A percentile compares a stretch with the other conserved stretches of the same genome.
phyloP scores from a whole-genome alignment of 495 filamentous ascomycete genomes.

The Hyaloscypha bicolor region DNA sequence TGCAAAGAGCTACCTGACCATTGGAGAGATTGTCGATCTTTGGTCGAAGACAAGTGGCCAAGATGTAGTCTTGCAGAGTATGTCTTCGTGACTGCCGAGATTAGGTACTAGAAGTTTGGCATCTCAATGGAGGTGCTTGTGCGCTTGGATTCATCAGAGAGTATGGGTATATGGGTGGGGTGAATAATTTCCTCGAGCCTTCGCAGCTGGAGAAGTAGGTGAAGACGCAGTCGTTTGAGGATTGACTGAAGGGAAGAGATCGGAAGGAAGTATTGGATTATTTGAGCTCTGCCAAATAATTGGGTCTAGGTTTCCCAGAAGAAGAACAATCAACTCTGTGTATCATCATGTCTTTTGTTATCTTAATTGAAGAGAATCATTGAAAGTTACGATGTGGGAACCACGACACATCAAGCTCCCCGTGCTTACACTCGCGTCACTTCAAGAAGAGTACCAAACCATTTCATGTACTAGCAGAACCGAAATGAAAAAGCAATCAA shows the following conservation, averaged over 20 bases:
- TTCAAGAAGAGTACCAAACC: too few relatives aligned
- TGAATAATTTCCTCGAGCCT: conserved; percentile 39
- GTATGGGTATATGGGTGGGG: conserved; percentile 45
- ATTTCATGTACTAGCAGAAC: too few relatives aligned
- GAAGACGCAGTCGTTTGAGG: conserved; percentile 36
- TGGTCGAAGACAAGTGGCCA: conserved; percentile 42
- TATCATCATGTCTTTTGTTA: too few relatives aligned
- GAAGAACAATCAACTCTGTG: too few relatives aligned
- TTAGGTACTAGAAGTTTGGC: conserved; percentile 40
- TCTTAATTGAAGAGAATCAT: too few relatives aligned
- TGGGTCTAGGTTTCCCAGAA: too few relatives aligned
- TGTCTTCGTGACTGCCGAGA: conserved; percentile 34
- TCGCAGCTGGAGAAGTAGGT: conserved; percentile 36
- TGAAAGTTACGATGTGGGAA: too few relatives aligned
- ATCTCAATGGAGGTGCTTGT: conserved; percentile 42
- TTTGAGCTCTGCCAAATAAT: too few relatives aligned
- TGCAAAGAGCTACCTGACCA: conserved; percentile 35
- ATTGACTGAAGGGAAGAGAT: conserved; percentile 37
- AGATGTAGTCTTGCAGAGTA: conserved; percentile 25
- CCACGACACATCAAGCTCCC: too few relatives aligned
- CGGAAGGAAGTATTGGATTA: conserved; percentile 24
- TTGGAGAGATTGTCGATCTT: conserved; percentile 35
- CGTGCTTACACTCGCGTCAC: too few relatives aligned
- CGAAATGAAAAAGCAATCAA: too few relatives aligned
- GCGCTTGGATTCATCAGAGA: conserved; percentile 39